A percentile compares a stretch with the other conserved stretches of the same genome.
Evolutionary conservation across 2,329 filamentous ascomycete species (phyloP).

Genomic region (Knoxdaviesia proteae): DNA sequence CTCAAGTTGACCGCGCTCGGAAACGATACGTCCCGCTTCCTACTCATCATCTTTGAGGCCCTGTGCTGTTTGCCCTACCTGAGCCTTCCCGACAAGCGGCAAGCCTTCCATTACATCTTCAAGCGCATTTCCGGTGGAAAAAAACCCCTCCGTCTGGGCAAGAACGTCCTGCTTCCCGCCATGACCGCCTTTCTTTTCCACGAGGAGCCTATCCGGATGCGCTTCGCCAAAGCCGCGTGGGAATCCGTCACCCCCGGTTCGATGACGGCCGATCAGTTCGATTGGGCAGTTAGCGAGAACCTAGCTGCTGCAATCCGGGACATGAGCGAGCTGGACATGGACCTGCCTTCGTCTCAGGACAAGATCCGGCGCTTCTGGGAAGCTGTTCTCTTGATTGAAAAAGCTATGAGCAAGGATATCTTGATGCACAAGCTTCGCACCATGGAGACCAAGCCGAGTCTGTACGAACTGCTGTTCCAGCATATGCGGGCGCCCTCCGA

Average conservation of each 20-base stretch:
- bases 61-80: slow-evolving; percentile 70
- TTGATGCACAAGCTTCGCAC: slow-evolving; percentile 61
- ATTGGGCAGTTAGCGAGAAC: slow-evolving; percentile 65
- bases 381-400: slow-evolving; percentile 54
- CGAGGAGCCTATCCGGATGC: slow-evolving; percentile 36
- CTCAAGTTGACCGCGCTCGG: slow-evolving; percentile 27
- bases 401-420: slow-evolving; percentile 48
- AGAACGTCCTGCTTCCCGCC: slow-evolving; percentile 54
- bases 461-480: slow-evolving; percentile 38
- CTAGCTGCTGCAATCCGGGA: slow-evolving; percentile 45
- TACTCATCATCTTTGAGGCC: slow-evolving; percentile 72
- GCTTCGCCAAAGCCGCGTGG: slow-evolving; percentile 52
- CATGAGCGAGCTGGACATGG: slow-evolving; percentile 28
- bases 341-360: slow-evolving; percentile 12
- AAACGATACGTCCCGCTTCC: slow-evolving; percentile 31
- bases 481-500: slow-evolving; percentile 32
- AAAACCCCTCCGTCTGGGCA: slow-evolving; percentile 55
- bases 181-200: slow-evolving; percentile 75
- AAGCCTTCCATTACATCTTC: slow-evolving; percentile 65
- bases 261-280: slow-evolving; percentile 56
- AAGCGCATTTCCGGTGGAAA: slow-evolving; percentile 52
- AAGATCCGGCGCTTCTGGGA: slow-evolving; percentile 59
- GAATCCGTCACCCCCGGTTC: slow-evolving; percentile 36
- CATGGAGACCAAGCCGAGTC: slow-evolving; percentile 57
- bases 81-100: slow-evolving; percentile 25